Percentiles rank a stretch among this genome's conserved stretches.
Conservation (phyloP, 2,329 filamentous ascomycete genomes). For the Botryotinia convoluta region DNA sequence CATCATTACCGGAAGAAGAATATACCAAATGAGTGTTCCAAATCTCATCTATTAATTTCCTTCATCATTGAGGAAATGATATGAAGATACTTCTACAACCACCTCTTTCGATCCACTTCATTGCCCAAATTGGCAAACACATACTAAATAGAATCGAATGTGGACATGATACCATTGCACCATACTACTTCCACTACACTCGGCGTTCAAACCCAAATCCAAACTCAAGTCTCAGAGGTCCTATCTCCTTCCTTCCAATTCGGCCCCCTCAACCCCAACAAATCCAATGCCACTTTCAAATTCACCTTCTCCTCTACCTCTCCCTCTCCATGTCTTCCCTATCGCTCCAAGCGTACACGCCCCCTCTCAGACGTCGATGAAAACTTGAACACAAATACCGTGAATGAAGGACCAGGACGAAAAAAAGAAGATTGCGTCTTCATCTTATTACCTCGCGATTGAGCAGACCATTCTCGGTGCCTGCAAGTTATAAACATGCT, state of each 20-base stretch:
- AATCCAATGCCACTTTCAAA: conserved; percentile 15
- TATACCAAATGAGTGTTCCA: background rate
- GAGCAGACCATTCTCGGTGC: conserved; percentile 65
- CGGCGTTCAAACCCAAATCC: conserved; percentile 25
- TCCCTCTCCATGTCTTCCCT: conserved; percentile 23
- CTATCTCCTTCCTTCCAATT: conserved; percentile 20
- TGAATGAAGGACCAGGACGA: conserved; percentile 32
- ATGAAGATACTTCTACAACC: conserved; percentile 34
- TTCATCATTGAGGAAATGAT: conserved; percentile 37
- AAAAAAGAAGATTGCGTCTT: conserved; percentile 65
- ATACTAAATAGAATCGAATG: conserved; percentile 21
- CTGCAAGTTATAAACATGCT: conserved; percentile 49
- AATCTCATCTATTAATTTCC: background rate
- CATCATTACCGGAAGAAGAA: background rate
- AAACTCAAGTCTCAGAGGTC: conserved; percentile 7
- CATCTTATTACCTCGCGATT: conserved; percentile 67
- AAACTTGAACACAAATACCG: conserved; percentile 18
- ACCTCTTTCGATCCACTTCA: conserved; percentile 2
- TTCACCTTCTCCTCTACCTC: conserved; percentile 42
- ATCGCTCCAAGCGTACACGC: conserved; percentile 36
- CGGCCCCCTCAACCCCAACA: background rate
- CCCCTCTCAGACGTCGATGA: conserved; percentile 39
- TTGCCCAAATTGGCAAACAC: background rate
- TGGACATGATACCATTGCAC: conserved; percentile 36
- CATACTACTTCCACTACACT: conserved; percentile 17